phyloP scores from a whole-genome alignment of 352 stramenopile species.

The Phytophthora brassicae region DNA sequence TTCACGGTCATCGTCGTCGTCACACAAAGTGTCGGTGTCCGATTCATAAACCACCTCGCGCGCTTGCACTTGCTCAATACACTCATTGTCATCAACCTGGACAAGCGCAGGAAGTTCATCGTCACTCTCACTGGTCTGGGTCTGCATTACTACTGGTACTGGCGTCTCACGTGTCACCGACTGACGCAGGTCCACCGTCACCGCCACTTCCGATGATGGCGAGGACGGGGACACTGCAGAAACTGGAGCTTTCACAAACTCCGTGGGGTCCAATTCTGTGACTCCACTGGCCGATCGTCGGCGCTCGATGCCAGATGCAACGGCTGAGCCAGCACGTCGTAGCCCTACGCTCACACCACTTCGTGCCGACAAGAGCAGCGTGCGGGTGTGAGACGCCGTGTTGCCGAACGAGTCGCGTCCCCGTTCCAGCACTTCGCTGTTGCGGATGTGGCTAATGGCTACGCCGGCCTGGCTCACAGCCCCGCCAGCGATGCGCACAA shows the following conservation, averaged over 20 bases:
- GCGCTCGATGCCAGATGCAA: conserved; percentile 56
- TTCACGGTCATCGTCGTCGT: conserved; percentile 52
- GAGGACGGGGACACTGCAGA: conserved; percentile 15
- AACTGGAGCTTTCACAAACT: conserved; percentile 23
- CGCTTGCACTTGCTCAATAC: conserved; percentile 17
- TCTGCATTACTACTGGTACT: background rate
- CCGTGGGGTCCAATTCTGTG: conserved; percentile 27
- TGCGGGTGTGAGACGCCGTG: conserved; percentile 52
- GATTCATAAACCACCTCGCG: conserved; percentile 44
- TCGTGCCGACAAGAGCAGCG: conserved; percentile 43
- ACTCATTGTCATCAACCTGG: conserved; percentile 7
- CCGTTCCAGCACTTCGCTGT: conserved; percentile 45
- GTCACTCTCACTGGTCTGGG: conserved; percentile 11
- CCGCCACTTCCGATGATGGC: conserved; percentile 27
- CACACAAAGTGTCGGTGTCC: conserved; percentile 65
- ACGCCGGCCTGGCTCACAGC: conserved; percentile 34
- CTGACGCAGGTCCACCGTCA: conserved; percentile 40
- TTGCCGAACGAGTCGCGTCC: conserved; percentile 54
- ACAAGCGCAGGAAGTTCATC: conserved; percentile 26
- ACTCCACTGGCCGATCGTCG: conserved; percentile 39
- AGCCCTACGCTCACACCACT: conserved; percentile 50
- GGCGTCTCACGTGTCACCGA: conserved; percentile 7
- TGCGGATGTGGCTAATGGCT: conserved; percentile 35
- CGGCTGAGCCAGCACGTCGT: conserved; percentile 40
- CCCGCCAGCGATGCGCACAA: conserved; percentile 36